These are phyloP conservation scores for Kickxella alabastrina DNA, from an alignment of 192 early-diverging fungal species.

Conservation along the genomic window DNA sequence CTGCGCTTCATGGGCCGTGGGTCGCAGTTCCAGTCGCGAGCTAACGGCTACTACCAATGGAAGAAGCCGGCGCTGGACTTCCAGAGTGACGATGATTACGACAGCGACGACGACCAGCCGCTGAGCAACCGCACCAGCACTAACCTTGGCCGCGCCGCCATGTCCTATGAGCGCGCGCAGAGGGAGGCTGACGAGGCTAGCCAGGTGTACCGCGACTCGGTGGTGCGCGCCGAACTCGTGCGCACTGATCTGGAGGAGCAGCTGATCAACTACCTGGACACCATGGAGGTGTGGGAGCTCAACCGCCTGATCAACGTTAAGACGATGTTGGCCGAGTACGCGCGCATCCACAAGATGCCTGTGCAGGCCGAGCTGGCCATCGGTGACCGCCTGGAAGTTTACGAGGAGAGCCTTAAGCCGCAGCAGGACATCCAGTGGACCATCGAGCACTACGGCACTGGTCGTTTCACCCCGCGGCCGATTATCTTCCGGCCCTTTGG, in stretches of 20 bases:
- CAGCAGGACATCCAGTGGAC: constrained; percentile 72
- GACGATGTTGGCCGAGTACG: constrained; percentile 41
- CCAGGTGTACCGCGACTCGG: constrained; percentile 59
- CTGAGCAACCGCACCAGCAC: constrained; percentile 24
- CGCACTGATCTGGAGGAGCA: constrained; percentile 67
- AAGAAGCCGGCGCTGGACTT: constrained; percentile 56
- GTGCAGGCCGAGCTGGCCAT: constrained; percentile 41
- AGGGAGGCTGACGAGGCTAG: constrained; percentile 65
- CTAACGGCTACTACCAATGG: constrained; percentile 72
- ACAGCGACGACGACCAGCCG: constrained; percentile 51
- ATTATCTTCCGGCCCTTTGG: constrained; percentile 68
- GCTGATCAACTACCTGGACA: constrained; percentile 53
- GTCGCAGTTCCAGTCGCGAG: constrained; percentile 60
- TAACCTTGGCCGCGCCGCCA: constrained; percentile 15
- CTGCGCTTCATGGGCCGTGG: constrained; percentile 68
- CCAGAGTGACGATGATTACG: constrained; percentile 44
- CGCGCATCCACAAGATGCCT: constrained; percentile 30
- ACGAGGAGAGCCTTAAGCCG: constrained; percentile 75
- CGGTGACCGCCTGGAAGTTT: constrained; percentile 54
- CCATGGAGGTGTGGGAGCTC: constrained; percentile 54
- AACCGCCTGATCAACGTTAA: constrained; percentile 53
- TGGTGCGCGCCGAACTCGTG: constrained; percentile 61
- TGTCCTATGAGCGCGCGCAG: constrained; percentile 53
- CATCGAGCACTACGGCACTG: constrained; percentile 70
- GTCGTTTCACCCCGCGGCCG: constrained; percentile 65